Base-by-base conservation (phyloP, 768 basidiomycete species). In the Pleurotus ostreatus region DNA sequence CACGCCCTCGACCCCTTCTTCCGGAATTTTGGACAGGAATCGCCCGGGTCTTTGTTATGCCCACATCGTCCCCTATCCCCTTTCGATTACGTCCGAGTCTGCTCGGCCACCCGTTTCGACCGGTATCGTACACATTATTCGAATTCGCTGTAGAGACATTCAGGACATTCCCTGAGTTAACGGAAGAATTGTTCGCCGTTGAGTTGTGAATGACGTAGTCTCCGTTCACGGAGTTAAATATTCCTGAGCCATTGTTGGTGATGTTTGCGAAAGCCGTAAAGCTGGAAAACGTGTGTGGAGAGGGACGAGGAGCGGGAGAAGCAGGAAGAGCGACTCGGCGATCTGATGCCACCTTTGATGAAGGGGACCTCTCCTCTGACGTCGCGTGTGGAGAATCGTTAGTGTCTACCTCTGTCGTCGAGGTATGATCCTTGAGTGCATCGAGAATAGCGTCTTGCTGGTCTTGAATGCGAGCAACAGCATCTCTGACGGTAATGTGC, bases 401-500 rank as follows among this genome's bases (percentile, higher is more conserved):
- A 5, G 26, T 26, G 7, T 26, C 26, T 4, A 22, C 26, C 41
- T 34, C 34, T 45, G 23, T 46, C 16, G n/a, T 23, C 18, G 37
- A 18, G 38, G n/a, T 41, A 46, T 5, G 49, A 11, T 12, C 49
- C 41, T 53, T n/a, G 22, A 57, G 41, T 11, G 56, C 47, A 9
- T 41, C 47, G 37, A 55, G 44, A 39, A 51, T 45, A 30, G 55
- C 46, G 39, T 55, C 40, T 22, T 58, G 11, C 4, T 55, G 34
- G 22, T 54, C 52, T 12, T 59, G 56, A 20, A 65, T 56, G 25
- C 60, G 44, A 2, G 62, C 59, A 44, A 65, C 62, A 16, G 40
- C 61, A 16, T 65, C 66, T 38, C 65, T 64, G 23, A 67, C 60
- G 3, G 57, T 55, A 26, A 67, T 65, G 30, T 47, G 61, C 5